phyloP scores from a whole-genome alignment of 176 grass and related monocot species.

The Eleusine indica region DNA sequence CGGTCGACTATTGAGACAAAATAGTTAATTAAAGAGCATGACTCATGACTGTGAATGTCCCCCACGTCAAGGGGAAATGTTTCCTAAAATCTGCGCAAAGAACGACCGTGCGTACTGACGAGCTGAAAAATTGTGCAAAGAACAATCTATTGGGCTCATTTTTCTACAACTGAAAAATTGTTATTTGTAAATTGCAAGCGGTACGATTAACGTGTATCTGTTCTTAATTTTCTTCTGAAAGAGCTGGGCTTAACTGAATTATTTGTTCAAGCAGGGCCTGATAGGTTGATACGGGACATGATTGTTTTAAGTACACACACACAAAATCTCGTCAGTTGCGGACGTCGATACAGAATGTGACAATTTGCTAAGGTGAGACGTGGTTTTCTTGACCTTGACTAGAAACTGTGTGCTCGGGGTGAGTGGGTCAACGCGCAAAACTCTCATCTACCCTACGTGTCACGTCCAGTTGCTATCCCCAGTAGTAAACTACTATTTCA shows the following conservation, averaged over 20 bases:
- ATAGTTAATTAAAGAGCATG: too few species aligned
- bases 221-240: too few species aligned
- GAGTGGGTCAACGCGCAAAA: neutral
- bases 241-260: neutral
- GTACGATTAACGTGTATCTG: too few species aligned
- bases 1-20: neutral
- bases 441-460: neutral
- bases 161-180: too few species aligned
- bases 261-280: neutral
- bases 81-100: neutral
- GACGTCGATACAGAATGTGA: neutral
- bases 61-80: neutral
- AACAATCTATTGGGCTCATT: too few species aligned
- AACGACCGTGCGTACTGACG: neutral
- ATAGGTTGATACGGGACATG: neutral
- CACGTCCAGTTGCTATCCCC: too few species aligned
- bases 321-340: too few species aligned
- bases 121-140: neutral
- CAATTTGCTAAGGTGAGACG: neutral
- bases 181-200: too few species aligned
- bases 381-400: slow-evolving; percentile 18
- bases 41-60: neutral
- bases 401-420: neutral
- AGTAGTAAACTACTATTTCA: too few species aligned
- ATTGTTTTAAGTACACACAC: neutral